Base-by-base conservation (phyloP, 129 eudicot species). In the Artemisia argyi region DNA sequence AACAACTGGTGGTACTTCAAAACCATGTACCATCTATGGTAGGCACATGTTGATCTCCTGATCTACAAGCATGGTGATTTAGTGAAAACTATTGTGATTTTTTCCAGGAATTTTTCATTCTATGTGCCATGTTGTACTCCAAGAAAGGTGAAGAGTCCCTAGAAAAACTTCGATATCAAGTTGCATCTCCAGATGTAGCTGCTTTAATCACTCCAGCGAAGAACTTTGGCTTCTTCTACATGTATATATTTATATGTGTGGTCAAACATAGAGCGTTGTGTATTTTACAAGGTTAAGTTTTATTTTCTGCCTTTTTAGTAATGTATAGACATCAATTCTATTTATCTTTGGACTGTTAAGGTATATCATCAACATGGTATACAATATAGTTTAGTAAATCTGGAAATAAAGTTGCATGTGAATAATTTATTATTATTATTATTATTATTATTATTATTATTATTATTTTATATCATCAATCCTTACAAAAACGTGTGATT, bases 61-160 rank as follows among this genome's bases (percentile, higher is more conserved):
- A 67, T 14, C 30, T 24, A 14, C 20, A 22, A 67, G 56, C 58
- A 9, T 51, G 46, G 18, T n/a, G 26, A 68, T 24, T 72, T 30
- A 3, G 65, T 61, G 32, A 73, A 60, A 62, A 7, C 28, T 22
- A 55, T 65, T 61, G 72, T 48, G 65, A 20, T 12, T 57, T 80
- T 73, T 49, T 81, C 15, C 78, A 94, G 98, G 98, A 94, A 76
- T 94, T 94, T 80, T 94, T 94, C 79, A 94, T 60, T 97, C 98
- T n/a, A 94, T 94, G 78, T 94, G 98, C 78, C 98, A 94, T 65
- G 90, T 97, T 57, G 98, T 94, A 80, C 98, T 94, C 76, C 98
- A 96, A 55, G 98, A 20, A 20, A 85, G 98, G 98, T 75, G 97
- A 94, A 19, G 98, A 94, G 76, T 20, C 97, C 67, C 98, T 96